Evolutionary conservation across 148 eudicot genomes (phyloP), one percentile per base, ranked within the genome.

Genomic region (Chenopodium quinoa): DNA sequence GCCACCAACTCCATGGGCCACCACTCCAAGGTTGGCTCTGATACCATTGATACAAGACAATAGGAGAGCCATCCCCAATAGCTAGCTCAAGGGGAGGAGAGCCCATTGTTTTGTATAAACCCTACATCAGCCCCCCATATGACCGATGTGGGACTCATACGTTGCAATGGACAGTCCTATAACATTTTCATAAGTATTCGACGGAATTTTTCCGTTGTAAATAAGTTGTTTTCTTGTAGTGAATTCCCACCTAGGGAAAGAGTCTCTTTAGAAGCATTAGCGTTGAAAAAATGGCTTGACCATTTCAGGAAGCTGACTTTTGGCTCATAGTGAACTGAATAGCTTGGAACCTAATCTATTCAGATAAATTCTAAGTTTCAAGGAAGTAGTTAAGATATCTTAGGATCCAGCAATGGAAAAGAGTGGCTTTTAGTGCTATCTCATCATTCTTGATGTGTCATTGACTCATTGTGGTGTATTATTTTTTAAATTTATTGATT

Each of bases 261-360:
- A 62, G 66, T 10, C 66, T n/a, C 66, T 22, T 62, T n/a, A 62
- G 11, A 62, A n/a, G 66, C 66, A 62, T 62, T 79, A 62, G 66
- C 66, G 22, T 62, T 79, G 71, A 3, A 79, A 75, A 22, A 47
- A 17, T 78, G 25, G 34, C 22, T 65, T 20, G 10, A 4, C 54
- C 68, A 17, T 8, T 78, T 67, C 13, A 5, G 64, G 22, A 67
- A 17, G 63, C 73, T 17, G 27, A 29, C 40, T 23, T 48, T 67
- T 47, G 25, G 60, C 22, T 47, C 16, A 14, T 2, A 14, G 19
- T 46, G 7, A n/a, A 14, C 7, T 46, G 14, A n/a, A 27, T 29
- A 29, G 20, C 72, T 6, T 68, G 17, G 72, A 68, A 68, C 22
- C 44, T 9, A 62, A 32, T 68, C 11, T 68, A 27, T 68, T 14